Percentiles rank a stretch among this genome's conserved stretches.
These are phyloP conservation scores for Aspergillus coremiiformis DNA, from an alignment of 495 filamentous ascomycete genomes.

Conservation along the genomic window DNA sequence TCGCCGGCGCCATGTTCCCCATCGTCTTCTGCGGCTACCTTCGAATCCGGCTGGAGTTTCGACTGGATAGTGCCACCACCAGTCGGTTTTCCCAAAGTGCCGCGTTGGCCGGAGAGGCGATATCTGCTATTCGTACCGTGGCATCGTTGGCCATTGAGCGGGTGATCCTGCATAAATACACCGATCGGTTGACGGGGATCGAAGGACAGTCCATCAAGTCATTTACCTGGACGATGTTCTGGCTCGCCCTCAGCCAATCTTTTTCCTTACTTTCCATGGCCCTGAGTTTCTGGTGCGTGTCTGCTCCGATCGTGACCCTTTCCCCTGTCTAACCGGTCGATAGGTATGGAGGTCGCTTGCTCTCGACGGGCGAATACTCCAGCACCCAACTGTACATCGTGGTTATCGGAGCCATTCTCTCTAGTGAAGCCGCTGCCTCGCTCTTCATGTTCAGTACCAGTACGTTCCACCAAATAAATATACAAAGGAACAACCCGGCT, in stretches of 20 bases:
- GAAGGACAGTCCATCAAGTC: conserved; percentile 28
- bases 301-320: background rate
- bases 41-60: conserved; percentile 32
- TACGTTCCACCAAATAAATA: no score
- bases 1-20: conserved; percentile 41
- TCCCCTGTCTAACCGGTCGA: background rate
- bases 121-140: conserved; percentile 44
- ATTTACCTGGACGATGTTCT: conserved; percentile 4
- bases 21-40: conserved; percentile 45
- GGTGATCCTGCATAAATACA: conserved; percentile 36
- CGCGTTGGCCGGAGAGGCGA: conserved; percentile 45
- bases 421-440: conserved; percentile 36
- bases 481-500: background rate
- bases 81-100: conserved; percentile 43
- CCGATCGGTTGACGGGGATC: conserved; percentile 36
- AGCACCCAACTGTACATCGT: conserved; percentile 43
- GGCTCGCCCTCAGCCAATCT: conserved; percentile 11
- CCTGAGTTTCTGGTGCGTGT: conserved; percentile 45
- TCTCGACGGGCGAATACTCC: conserved; percentile 39
- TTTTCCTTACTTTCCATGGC: conserved; percentile 33
- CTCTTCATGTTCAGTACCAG: conserved; percentile 39
- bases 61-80: conserved; percentile 43
- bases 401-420: conserved; percentile 46
- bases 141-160: conserved; percentile 41
- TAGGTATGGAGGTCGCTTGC: conserved; percentile 17